A percentile compares a stretch with the other conserved stretches of the same genome.
Conservation (phyloP, 306 rosid species). For the Macrotyloma uniflorum region DNA sequence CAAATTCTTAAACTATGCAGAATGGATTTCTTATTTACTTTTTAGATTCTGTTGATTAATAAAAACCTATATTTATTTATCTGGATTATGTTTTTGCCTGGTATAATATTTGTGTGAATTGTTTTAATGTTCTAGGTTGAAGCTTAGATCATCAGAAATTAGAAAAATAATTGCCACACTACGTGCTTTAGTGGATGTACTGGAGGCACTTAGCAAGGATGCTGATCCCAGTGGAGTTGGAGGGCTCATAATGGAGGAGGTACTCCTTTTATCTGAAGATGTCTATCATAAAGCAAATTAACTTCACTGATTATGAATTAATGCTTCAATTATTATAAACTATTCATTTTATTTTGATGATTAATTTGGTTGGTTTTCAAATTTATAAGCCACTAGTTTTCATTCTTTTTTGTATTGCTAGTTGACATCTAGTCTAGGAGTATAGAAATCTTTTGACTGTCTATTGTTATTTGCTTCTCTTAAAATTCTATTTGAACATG, state of each 20-base stretch:
- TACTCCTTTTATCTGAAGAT: constrained; percentile 42
- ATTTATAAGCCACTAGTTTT: constrained; percentile 25
- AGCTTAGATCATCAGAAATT: constrained; percentile 61
- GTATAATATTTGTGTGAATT: constrained; percentile 24
- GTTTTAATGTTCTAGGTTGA: constrained; percentile 51
- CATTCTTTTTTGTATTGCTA: constrained; percentile 18
- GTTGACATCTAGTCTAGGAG: not conserved
- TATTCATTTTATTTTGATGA: constrained; percentile 17
- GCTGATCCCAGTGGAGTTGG: constrained; percentile 90
- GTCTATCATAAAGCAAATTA: constrained; percentile 17
- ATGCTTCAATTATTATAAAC: constrained; percentile 12
- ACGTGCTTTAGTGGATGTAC: constrained; percentile 90
- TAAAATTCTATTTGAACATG: constrained; percentile 29
- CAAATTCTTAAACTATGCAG: constrained; percentile 16
- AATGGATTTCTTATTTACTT: constrained; percentile 17
- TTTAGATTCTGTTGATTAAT: constrained; percentile 11
- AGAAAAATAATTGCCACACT: constrained; percentile 75
- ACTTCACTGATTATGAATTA: constrained; percentile 23
- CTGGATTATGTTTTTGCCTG: constrained; percentile 1
- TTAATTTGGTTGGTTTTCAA: constrained; percentile 9
- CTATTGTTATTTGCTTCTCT: constrained; percentile 27
- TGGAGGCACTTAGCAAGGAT: constrained; percentile 83
- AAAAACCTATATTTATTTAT: not conserved
- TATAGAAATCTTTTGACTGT: not conserved
- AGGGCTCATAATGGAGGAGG: constrained; percentile 85